Evolutionary conservation across 768 basidiomycete genomes (phyloP).

Genomic region (Boletus insuetus): DNA sequence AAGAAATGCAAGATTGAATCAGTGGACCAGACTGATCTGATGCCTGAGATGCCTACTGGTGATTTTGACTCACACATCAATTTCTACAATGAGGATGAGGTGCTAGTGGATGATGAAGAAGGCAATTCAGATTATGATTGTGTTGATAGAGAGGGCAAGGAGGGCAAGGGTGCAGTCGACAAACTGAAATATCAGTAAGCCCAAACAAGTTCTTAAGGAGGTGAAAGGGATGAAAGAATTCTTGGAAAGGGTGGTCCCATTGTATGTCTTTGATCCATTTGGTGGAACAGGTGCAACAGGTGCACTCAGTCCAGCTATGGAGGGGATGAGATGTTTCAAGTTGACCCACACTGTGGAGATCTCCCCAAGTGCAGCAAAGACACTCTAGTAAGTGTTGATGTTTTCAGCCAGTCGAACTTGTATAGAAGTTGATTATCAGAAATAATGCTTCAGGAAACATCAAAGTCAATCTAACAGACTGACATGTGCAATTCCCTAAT

Average conservation of each 20-base stretch:
- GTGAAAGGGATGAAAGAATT: slow-evolving; percentile 35
- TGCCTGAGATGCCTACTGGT: too few relatives aligned
- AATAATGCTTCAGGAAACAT: slow-evolving; percentile 54
- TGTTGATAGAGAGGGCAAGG: too few relatives aligned
- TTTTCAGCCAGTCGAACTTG: neutral
- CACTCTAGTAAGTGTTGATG: slow-evolving; percentile 48
- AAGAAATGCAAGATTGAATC: too few relatives aligned
- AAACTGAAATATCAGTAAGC: too few relatives aligned
- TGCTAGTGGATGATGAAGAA: too few relatives aligned
- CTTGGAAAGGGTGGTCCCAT: slow-evolving; percentile 19
- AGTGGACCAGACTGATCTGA: too few relatives aligned
- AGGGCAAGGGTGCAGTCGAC: too few relatives aligned
- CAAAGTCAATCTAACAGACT: slow-evolving; percentile 38
- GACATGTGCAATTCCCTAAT: too few relatives aligned
- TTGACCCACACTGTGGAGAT: slow-evolving; percentile 70
- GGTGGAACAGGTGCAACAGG: slow-evolving; percentile 39
- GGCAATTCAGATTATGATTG: too few relatives aligned
- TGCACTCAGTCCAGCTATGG: slow-evolving; percentile 61
- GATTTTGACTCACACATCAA: too few relatives aligned
- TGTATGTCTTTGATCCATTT: slow-evolving; percentile 43
- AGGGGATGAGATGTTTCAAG: slow-evolving; percentile 49
- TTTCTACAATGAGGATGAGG: too few relatives aligned
- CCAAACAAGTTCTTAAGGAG: slow-evolving; percentile 27
- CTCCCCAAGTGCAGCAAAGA: slow-evolving; percentile 66
- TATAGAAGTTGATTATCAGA: slow-evolving; percentile 9